Evolutionary conservation across 306 rosid genomes (phyloP).

Genomic region (Vigna angularis): DNA sequence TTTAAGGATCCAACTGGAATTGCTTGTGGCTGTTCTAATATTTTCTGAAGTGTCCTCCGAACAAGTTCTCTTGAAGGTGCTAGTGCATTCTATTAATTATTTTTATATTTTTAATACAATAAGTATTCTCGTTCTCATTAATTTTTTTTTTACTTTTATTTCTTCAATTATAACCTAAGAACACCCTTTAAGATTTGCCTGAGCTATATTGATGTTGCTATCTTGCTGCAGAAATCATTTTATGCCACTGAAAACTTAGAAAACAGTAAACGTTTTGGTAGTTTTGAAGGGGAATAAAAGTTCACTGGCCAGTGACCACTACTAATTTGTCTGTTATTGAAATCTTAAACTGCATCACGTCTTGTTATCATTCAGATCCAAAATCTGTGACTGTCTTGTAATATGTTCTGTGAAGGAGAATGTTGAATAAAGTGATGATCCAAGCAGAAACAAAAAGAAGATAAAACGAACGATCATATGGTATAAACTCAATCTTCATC

Average conservation of each 20-base stretch:
- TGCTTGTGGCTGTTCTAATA: conserved; percentile 2
- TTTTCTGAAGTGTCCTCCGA: neutral
- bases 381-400: neutral
- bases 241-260: neutral
- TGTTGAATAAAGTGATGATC: neutral
- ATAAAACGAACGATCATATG: neutral
- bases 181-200: neutral
- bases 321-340: neutral
- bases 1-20: conserved; percentile 38
- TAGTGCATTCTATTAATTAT: neutral
- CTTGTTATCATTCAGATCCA: neutral
- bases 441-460: neutral
- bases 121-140: neutral
- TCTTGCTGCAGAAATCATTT: neutral
- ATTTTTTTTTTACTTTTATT: neutral
- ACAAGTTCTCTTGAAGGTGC: neutral
- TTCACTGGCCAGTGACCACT: neutral
- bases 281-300: neutral
- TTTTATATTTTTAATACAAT: too few relatives aligned
- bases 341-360: neutral
- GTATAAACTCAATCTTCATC: neutral
- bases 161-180: neutral
- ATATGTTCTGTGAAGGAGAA: neutral
- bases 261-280: neutral
- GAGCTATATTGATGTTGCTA: neutral